Evolutionary conservation across 257 asterid genomes (phyloP).

Genomic region (Gynochthodes officinalis): DNA sequence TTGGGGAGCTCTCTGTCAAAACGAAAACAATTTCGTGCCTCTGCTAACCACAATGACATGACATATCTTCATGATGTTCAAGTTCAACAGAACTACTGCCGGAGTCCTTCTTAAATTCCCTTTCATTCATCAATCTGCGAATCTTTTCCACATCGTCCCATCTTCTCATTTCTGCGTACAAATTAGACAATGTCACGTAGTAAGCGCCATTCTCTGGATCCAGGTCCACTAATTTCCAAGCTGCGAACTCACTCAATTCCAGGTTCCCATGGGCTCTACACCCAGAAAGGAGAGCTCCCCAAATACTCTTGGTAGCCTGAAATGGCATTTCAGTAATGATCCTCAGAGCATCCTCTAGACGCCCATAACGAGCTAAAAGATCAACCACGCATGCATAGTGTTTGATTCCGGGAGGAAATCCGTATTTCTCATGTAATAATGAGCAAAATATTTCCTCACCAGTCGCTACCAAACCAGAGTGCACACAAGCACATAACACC

Average conservation of each 20-base stretch:
- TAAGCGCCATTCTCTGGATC: constrained; percentile 49
- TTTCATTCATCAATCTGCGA: constrained; percentile 44
- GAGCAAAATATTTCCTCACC: constrained; percentile 54
- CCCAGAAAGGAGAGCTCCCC: constrained; percentile 68
- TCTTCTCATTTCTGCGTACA: constrained; percentile 58
- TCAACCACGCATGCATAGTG: constrained; percentile 67
- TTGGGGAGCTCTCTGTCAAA: too few relatives aligned
- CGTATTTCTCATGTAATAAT: constrained; percentile 37
- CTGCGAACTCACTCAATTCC: constrained; percentile 57
- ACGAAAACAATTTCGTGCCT: background rate
- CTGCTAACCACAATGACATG: constrained; percentile 23
- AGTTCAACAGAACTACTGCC: constrained; percentile 51
- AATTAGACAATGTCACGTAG: constrained; percentile 49
- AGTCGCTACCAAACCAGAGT: constrained; percentile 39
- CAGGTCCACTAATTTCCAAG: constrained; percentile 61
- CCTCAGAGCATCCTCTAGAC: constrained; percentile 44
- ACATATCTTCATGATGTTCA: constrained; percentile 19
- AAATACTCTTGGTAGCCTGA: constrained; percentile 47
- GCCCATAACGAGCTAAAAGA: constrained; percentile 49
- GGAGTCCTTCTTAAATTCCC: constrained; percentile 47
- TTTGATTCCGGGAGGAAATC: constrained; percentile 52
- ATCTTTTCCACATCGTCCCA: constrained; percentile 56
- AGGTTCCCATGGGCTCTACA: constrained; percentile 44
- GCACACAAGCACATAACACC: constrained; percentile 64
- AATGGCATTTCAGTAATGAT: constrained; percentile 52